Evolutionary conservation across 2,329 filamentous ascomycete species (phyloP).

Genomic region (Sporothrix inflata): DNA sequence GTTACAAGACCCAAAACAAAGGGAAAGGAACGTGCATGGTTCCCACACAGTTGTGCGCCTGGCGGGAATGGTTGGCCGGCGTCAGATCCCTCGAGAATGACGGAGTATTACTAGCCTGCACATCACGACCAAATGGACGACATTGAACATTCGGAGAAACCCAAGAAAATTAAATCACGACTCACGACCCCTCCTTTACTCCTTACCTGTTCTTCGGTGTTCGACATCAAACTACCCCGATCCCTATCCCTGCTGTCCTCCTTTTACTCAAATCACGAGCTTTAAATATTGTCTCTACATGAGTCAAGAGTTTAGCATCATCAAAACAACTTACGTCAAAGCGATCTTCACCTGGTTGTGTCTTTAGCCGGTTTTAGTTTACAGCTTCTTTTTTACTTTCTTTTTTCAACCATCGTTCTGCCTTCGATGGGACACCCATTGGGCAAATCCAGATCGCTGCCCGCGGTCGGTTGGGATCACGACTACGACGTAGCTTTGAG

Average conservation of each 20-base stretch:
- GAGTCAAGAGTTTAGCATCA: neutral
- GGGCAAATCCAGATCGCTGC: neutral
- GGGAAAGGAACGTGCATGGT: neutral
- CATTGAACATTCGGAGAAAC: neutral
- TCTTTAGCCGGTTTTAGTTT: neutral
- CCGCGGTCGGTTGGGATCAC: neutral
- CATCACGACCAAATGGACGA: neutral
- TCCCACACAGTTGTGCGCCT: conserved; percentile 14
- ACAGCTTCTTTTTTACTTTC: neutral
- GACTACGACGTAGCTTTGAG: neutral
- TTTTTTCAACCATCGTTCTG: neutral
- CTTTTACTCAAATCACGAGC: neutral
- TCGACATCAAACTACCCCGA: neutral
- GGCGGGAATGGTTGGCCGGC: conserved; percentile 8
- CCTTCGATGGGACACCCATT: neutral
- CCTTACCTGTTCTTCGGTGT: neutral
- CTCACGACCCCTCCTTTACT: neutral
- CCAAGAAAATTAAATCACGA: neutral
- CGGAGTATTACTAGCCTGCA: neutral
- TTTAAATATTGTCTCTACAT: neutral
- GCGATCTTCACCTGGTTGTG: neutral
- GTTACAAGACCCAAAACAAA: neutral
- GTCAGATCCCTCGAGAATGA: conserved; percentile 1
- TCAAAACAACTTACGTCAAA: neutral
- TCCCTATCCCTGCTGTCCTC: neutral